These are phyloP conservation scores for Lasiosphaeriaceae sp. DNA, from an alignment of 495 filamentous ascomycete genomes.

Conservation along the genomic window DNA sequence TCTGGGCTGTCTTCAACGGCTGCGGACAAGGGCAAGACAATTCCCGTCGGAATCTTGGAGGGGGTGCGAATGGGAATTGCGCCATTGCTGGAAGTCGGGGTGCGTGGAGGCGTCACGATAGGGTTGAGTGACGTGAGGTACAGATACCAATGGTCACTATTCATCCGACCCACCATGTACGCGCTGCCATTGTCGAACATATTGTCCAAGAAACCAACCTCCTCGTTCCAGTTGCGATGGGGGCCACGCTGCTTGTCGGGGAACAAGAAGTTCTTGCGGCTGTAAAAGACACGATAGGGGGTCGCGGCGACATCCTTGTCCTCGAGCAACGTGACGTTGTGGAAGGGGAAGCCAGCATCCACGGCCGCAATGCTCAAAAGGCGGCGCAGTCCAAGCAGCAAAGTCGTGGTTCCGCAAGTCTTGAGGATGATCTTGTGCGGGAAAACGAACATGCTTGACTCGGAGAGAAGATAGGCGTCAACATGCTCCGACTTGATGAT, in stretches of 20 bases:
- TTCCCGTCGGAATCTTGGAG: constrained; percentile 61
- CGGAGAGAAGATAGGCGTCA: constrained; percentile 95
- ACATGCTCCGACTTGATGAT: constrained; percentile 91
- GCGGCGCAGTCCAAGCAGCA: constrained; percentile 81
- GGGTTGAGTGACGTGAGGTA: constrained; percentile 83
- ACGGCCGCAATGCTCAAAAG: constrained; percentile 87
- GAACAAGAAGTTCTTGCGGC: constrained; percentile 96
- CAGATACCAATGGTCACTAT: constrained; percentile 98
- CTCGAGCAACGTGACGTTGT: constrained; percentile 42
- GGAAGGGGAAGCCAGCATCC: constrained; percentile 77
- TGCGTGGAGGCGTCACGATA: constrained; percentile 80
- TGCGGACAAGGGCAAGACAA: constrained; percentile 53
- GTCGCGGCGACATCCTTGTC: constrained; percentile 69
- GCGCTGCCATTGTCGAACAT: constrained; percentile 90
- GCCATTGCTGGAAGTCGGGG: constrained; percentile 46
- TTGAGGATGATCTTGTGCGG: constrained; percentile 98
- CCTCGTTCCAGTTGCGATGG: constrained; percentile 95
- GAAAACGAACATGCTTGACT: constrained; percentile 99
- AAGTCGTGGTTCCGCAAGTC: constrained; percentile 96
- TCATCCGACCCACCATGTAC: constrained; percentile 99
- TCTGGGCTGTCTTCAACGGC: constrained; percentile 50
- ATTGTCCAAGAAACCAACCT: constrained; percentile 85
- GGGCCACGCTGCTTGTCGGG: constrained; percentile 92
- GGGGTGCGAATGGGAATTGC: constrained; percentile 25
- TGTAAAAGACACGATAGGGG: constrained; percentile 97